These are phyloP conservation scores for Malus orientalis DNA, from an alignment of 306 rosid genomes.

Conservation along the genomic window DNA sequence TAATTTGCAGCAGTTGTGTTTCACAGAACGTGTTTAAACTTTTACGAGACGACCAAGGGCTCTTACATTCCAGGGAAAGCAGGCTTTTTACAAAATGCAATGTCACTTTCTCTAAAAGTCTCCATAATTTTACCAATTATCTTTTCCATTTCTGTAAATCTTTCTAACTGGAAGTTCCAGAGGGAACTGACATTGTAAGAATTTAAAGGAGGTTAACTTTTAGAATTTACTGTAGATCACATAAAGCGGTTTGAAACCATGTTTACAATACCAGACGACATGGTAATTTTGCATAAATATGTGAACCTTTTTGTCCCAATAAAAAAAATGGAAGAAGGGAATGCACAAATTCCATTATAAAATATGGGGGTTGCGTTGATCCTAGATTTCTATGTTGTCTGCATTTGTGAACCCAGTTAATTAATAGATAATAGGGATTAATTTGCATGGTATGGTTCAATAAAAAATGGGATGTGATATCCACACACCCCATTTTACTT, in stretches of 20 bases:
- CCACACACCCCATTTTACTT: no score
- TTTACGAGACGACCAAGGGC: not conserved
- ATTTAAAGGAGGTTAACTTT: constrained; percentile 45
- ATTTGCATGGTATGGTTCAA: constrained; percentile 22
- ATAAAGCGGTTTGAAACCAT: not conserved
- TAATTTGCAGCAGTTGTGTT: not conserved
- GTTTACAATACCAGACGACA: not conserved
- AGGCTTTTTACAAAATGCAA: not conserved
- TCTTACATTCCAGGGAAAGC: not conserved
- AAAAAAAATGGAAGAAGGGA: not conserved
- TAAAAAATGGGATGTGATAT: not conserved
- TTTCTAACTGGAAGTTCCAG: constrained; percentile 7
- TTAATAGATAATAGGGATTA: constrained; percentile 19
- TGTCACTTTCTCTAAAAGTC: not conserved
- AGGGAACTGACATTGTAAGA: constrained; percentile 12
- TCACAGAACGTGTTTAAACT: not conserved
- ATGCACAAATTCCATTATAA: constrained; percentile 7
- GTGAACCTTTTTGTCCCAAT: not conserved
- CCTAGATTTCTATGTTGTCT: constrained; percentile 25
- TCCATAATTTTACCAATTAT: constrained; percentile 16
- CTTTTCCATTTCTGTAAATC: not conserved
- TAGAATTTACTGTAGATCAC: not conserved
- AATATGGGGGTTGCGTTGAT: not conserved
- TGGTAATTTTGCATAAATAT: not conserved
- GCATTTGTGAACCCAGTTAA: constrained; percentile 9